A percentile compares a stretch with the other conserved stretches of the same genome.
Evolutionary conservation across 208 protist species (phyloP).

Genomic region (Leishmania mexicana): DNA sequence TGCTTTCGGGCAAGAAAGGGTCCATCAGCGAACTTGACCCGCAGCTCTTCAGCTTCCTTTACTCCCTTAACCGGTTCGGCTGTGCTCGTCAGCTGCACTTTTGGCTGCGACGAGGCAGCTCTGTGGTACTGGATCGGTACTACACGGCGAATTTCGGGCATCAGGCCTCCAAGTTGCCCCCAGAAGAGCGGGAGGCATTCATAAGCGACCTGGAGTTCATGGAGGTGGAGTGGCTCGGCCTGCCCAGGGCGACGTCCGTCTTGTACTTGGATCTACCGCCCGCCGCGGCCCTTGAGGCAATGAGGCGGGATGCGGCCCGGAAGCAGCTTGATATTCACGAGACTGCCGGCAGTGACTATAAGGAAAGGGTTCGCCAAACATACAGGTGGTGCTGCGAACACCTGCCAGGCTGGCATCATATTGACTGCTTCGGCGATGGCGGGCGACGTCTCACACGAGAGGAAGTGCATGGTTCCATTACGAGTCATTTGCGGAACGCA

Average conservation of each 20-base stretch:
- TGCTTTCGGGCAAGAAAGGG: slow-evolving; percentile 86
- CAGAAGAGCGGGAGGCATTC: slow-evolving; percentile 57
- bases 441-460: slow-evolving; percentile 53
- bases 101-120: slow-evolving; percentile 64
- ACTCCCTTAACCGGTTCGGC: slow-evolving; percentile 88
- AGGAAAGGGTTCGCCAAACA: slow-evolving; percentile 70
- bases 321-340: slow-evolving; percentile 91
- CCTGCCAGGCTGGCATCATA: slow-evolving; percentile 55
- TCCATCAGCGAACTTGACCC: slow-evolving; percentile 74
- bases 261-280: slow-evolving; percentile 89
- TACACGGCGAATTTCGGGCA: slow-evolving; percentile 93
- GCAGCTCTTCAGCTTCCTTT: slow-evolving; percentile 90
- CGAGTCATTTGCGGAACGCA: neutral
- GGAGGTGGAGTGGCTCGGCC: slow-evolving; percentile 77
- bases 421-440: slow-evolving; percentile 49
- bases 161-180: slow-evolving; percentile 85
- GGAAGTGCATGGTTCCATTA: slow-evolving; percentile 39
- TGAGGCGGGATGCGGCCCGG: slow-evolving; percentile 74
- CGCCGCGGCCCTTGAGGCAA: slow-evolving; percentile 62
- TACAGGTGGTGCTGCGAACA: slow-evolving; percentile 87
- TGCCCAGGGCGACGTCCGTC: slow-evolving; percentile 74
- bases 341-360: slow-evolving; percentile 74
- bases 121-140: slow-evolving; percentile 89
- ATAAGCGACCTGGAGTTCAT: slow-evolving; percentile 66
- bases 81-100: slow-evolving; percentile 59